Evolutionary conservation across 1,139 yeast species (phyloP), one percentile per base, ranked within the genome.

Genomic region (Diutina rugosa): DNA sequence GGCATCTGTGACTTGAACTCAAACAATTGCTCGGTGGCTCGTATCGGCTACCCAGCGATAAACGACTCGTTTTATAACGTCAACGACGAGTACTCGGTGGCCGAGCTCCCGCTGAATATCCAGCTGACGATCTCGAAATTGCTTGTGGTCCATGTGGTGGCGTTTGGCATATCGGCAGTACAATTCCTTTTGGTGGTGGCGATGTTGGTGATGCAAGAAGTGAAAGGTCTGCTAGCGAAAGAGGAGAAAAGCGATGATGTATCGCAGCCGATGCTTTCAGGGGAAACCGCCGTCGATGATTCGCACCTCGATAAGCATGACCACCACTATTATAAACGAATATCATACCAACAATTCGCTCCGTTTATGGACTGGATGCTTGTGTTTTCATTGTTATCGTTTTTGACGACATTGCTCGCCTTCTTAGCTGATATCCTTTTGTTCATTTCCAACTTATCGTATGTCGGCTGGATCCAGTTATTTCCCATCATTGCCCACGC

Each of bases 61-160:
- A 51, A 51, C 16, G 38, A 54, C 46, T 49, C 53, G 16, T 47
- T 55, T 21, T 12, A 48, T 53, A 45, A 41, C 8, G 26, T n/a
- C 32, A 38, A 49, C 10, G 29, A 30, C 8, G 53, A 30, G 7
- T 49, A 14, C 26, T 44, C 14, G 44, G 53, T 49, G 44, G 53
- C 45, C 14, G 59, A 58, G 45, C 78, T 38, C 62, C 85, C 60
- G 80, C 72, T 80, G 0, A 71, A 74, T 51, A 84, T 90, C 1
- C 76, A 96, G 62, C 79, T 78, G 60, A 76, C 82, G 1, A 78
- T 91, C 56, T 85, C 95, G 3, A 82, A 83, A 61, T 75, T 89
- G 54, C 76, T 93, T 57, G 81, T 91, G 53, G 81, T 89, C 21
- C 90, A 87, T 61, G 96, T 95, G 0, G 81, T 91, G 44, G 89